Conservation (phyloP, 139 green algal species). For the Chlorella sp. region DNA sequence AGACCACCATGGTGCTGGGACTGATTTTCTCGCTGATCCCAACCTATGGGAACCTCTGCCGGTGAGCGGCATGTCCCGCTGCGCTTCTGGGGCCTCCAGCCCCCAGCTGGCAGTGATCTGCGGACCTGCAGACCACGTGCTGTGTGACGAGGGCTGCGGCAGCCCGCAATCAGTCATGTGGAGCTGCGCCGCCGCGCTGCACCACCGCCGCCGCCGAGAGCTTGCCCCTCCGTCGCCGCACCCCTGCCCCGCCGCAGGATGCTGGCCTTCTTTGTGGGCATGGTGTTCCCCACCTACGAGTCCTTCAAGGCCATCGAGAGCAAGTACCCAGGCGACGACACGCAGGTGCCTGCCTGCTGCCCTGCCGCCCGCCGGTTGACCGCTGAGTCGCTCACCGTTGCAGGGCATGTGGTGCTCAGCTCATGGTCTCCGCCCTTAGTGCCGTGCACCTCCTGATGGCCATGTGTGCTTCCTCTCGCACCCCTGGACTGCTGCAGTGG, state of each 20-base stretch:
- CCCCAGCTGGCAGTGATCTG: not conserved
- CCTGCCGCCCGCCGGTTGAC: not conserved
- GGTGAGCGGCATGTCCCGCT: not conserved
- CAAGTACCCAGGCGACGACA: slow-evolving; percentile 35
- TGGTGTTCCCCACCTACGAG: slow-evolving; percentile 45
- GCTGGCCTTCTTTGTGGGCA: slow-evolving; percentile 37
- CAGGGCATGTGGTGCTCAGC: too few species aligned
- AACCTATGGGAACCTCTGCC: slow-evolving; percentile 16
- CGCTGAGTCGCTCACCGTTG: not conserved
- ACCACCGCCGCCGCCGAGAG: not conserved
- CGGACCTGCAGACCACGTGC: not conserved
- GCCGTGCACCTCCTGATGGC: too few species aligned
- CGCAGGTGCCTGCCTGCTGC: slow-evolving; percentile 5
- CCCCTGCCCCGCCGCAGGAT: not conserved
- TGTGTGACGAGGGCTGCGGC: not conserved
- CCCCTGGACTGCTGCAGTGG: slow-evolving; percentile 36
- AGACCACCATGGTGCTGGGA: slow-evolving; percentile 7
- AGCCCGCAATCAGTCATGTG: too few species aligned
- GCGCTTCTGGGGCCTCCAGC: not conserved
- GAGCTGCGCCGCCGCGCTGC: not conserved
- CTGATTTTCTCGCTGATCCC: slow-evolving; percentile 25
- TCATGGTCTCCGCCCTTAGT: too few species aligned
- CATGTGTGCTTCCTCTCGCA: not conserved
- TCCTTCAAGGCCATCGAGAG: slow-evolving; percentile 48
- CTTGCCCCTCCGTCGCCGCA: not conserved